Percentiles rank a stretch among this genome's conserved stretches.
These are phyloP conservation scores for Acacia crassicarpa DNA, from an alignment of 306 rosid species.

Conservation along the genomic window DNA sequence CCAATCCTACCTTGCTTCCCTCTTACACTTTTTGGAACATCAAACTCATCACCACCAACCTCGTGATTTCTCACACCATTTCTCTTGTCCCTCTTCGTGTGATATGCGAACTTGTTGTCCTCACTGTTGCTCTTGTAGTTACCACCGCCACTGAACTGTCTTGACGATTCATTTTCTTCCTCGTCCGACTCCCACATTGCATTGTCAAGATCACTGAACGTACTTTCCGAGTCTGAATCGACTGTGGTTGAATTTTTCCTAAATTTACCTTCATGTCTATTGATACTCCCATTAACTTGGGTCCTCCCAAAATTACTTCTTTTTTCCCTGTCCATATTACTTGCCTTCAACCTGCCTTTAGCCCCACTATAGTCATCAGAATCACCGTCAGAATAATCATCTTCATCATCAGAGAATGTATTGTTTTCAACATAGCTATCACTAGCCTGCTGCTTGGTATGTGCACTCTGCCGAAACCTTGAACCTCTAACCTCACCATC, in stretches of 20 bases:
- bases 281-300: slow-evolving; percentile 25
- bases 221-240: slow-evolving; percentile 61
- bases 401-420: slow-evolving; percentile 32
- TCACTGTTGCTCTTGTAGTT: slow-evolving; percentile 60
- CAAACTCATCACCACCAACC: slow-evolving; percentile 25
- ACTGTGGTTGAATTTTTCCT: slow-evolving; percentile 37
- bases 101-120: slow-evolving; percentile 38
- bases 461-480: slow-evolving; percentile 48
- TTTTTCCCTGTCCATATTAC: slow-evolving; percentile 36
- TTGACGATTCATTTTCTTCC: slow-evolving; percentile 43
- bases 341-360: slow-evolving; percentile 41
- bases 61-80: slow-evolving; percentile 29
- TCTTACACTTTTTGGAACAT: slow-evolving; percentile 29
- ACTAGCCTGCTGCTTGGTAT: slow-evolving; percentile 38
- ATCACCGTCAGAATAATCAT: slow-evolving; percentile 31
- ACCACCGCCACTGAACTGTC: background rate
- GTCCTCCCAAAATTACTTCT: slow-evolving; percentile 21
- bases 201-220: slow-evolving; percentile 59
- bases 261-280: slow-evolving; percentile 37
- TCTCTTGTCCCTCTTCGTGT: slow-evolving; percentile 28
- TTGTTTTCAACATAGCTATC: slow-evolving; percentile 52
- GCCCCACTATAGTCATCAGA: slow-evolving; percentile 44
- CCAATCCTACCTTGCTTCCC: slow-evolving; percentile 29
- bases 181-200: slow-evolving; percentile 76
- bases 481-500: slow-evolving; percentile 44